Evolutionary conservation across 148 eudicot genomes (phyloP).

Genomic region (Silene uniflora): DNA sequence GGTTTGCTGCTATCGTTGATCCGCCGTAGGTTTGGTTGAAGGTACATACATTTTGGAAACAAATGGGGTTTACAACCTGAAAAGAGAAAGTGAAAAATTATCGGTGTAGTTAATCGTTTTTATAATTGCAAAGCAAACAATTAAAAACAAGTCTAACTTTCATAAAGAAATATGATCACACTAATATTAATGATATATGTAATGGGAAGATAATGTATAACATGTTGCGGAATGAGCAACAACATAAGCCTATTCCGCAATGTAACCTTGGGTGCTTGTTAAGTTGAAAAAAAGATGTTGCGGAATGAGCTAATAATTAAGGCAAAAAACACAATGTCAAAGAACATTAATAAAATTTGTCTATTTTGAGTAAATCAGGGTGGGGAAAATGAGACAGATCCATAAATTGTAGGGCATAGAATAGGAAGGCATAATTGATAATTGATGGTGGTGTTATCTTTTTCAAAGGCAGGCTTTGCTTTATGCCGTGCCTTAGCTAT

Average conservation of each 20-base stretch:
- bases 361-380: background rate
- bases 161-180: too few relatives aligned
- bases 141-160: too few relatives aligned
- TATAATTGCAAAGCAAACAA: too few relatives aligned
- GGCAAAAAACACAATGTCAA: background rate
- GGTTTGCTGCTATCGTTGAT: slow-evolving; percentile 47
- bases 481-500: too few relatives aligned
- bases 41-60: slow-evolving; percentile 41
- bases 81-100: background rate
- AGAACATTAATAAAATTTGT: background rate
- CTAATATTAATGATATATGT: too few relatives aligned
- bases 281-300: background rate
- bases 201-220: too few relatives aligned
- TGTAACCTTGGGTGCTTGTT: too few relatives aligned
- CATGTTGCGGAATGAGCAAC: background rate
- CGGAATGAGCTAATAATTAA: background rate
- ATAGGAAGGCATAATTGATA: background rate
- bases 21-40: slow-evolving; percentile 71
- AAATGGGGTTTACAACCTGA: slow-evolving; percentile 55
- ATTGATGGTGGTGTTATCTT: background rate
- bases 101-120: too few relatives aligned
- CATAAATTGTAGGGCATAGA: background rate
- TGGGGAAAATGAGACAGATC: background rate
- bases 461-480: background rate
- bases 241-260: too few relatives aligned